Base-by-base conservation (phyloP, 495 filamentous ascomycete species). In the Penicillium turbatum region DNA sequence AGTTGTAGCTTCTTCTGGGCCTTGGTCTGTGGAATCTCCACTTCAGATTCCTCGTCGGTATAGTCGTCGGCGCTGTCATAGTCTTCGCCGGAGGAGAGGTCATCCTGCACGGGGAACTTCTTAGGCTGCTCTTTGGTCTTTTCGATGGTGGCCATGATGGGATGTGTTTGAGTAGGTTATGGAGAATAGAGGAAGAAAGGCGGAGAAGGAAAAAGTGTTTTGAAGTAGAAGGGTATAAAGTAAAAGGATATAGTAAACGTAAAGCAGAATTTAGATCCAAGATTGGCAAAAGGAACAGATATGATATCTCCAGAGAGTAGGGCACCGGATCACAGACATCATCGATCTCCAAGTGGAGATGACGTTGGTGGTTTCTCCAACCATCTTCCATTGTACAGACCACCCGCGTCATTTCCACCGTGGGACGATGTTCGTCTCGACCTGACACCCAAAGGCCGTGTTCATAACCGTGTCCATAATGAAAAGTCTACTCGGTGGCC, bases 71-170 rank as follows among this genome's bases (percentile, higher is more conserved):
- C 64, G 16, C 62, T 69, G 47, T 66, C 70, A 51, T 69, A 72
- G 56, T 63, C 76, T 57, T 63, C 77, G 54, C 59, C 74, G 27
- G 60, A 73, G 60, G 59, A 68, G 55, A 63, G 64, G 42, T 74
- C 76, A 52, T 71, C 65, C n/a, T 57, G 67, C 11, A 71, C 65
- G 40, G 66, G 49, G 48, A 67, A 53, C 45, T 66, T 56, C 37
- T 69, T 62, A 43, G 72, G 53, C 53, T 69, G 54, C 58, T 71
- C 54, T 45, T 65, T 52, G 51, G 68, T 57, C 53, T 76, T 72
- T 45, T 73, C 73, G 51, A 61, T 66, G 48, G 71, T 74, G 3
- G 72, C 71, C 68, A 74, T 74, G 46, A n/a, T 67, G 55, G 30
- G 21, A 38, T 48, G 30, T 43, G 43, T 31, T 31, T n/a, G 27